Conservation (phyloP, 2,329 filamentous ascomycete genomes). For the Teratosphaeria destructans region DNA sequence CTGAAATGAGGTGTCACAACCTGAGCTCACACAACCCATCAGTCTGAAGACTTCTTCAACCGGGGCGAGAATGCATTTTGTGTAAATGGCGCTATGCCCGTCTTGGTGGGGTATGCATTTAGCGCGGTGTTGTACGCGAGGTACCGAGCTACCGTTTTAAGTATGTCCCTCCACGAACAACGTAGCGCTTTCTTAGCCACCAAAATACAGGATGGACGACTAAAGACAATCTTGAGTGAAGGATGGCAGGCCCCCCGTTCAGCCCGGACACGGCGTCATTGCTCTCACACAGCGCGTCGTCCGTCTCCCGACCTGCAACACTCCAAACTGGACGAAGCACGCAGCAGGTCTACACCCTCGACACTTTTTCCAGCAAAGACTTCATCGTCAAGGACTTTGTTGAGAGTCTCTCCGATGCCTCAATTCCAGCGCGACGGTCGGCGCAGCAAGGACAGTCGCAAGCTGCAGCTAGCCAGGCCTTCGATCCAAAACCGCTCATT, state of each 20-base stretch:
- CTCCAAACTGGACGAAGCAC: not conserved
- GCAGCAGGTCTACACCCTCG: conserved; percentile 57
- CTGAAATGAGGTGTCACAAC: too few species aligned
- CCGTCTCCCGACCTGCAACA: conserved; percentile 1
- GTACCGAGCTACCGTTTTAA: not conserved
- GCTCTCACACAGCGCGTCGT: conserved; percentile 2
- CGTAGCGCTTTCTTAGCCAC: not conserved
- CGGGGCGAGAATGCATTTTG: not conserved
- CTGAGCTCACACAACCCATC: too few species aligned
- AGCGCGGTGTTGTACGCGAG: not conserved
- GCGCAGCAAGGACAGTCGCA: conserved; percentile 36
- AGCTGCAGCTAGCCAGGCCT: conserved; percentile 33
- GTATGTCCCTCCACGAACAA: not conserved
- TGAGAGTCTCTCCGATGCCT: conserved; percentile 78
- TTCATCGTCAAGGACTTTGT: conserved; percentile 98
- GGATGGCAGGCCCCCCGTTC: conserved; percentile 1
- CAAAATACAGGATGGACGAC: not conserved
- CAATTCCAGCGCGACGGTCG: conserved; percentile 71
- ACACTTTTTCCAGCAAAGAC: conserved; percentile 60
- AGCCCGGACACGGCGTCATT: conserved; percentile 6
- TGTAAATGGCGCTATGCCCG: not conserved
- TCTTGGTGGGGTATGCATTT: not conserved
- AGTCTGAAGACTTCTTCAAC: too few species aligned
- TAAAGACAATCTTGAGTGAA: not conserved
- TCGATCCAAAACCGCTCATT: conserved; percentile 95